phyloP scores from a whole-genome alignment of 768 basidiomycete genomes.

The Roridomyces roridus region DNA sequence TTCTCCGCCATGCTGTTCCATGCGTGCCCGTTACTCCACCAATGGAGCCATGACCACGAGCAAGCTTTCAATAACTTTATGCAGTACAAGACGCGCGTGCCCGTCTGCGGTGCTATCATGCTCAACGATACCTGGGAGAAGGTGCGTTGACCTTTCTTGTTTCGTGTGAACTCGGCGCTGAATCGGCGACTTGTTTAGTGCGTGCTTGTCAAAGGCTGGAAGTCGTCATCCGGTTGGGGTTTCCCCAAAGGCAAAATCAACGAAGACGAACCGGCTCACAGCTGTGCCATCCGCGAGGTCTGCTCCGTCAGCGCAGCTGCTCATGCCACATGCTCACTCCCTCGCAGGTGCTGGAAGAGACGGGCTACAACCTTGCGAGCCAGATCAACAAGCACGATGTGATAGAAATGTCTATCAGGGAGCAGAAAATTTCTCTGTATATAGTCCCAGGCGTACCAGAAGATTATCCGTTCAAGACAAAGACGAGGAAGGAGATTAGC shows the following conservation, averaged over 20 bases:
- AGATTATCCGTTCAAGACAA: constrained; percentile 87
- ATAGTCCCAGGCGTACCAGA: constrained; percentile 90
- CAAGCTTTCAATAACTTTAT: constrained; percentile 89
- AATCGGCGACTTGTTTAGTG: constrained; percentile 57
- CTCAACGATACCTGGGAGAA: constrained; percentile 92
- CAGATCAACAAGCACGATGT: constrained; percentile 70
- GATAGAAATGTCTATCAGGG: constrained; percentile 86
- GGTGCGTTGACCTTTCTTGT: constrained; percentile 51
- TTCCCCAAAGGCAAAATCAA: constrained; percentile 99
- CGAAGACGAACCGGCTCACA: constrained; percentile 81
- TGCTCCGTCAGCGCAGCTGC: constrained; percentile 27
- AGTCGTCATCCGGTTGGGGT: constrained; percentile 96
- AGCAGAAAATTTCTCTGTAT: constrained; percentile 90
- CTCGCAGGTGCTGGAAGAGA: constrained; percentile 91
- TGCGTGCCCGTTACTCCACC: constrained; percentile 80
- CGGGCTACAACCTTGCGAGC: constrained; percentile 86
- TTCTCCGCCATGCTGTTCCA: constrained; percentile 93
- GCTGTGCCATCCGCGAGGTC: constrained; percentile 94
- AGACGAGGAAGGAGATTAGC: constrained; percentile 97
- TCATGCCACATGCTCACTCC: constrained; percentile 12
- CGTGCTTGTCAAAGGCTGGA: constrained; percentile 98
- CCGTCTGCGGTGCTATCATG: constrained; percentile 98
- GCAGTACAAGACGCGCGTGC: constrained; percentile 95
- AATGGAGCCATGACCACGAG: constrained; percentile 86
- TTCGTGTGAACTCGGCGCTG: constrained; percentile 6